These are phyloP conservation scores for Capsicum pubescens DNA, from an alignment of 257 asterid genomes.

Conservation along the genomic window DNA sequence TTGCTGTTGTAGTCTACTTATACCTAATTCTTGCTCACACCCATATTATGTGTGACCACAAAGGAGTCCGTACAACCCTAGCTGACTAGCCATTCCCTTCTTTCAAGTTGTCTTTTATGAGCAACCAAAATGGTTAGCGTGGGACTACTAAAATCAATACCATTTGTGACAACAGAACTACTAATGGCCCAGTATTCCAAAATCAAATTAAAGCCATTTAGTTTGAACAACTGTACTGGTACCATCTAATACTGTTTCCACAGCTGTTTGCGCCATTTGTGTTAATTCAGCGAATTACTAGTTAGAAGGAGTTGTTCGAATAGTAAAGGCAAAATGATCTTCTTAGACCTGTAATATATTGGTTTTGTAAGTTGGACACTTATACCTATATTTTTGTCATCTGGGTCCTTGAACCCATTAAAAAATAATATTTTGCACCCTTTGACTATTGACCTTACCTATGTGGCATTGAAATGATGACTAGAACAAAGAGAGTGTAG, in stretches of 20 bases:
- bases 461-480: too few relatives aligned
- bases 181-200: not conserved
- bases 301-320: too few relatives aligned
- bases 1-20: not conserved
- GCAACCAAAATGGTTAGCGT: not conserved
- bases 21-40: not conserved
- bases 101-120: not conserved
- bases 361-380: too few relatives aligned
- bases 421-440: too few relatives aligned
- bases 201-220: conserved; percentile 4
- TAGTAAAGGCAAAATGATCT: too few relatives aligned
- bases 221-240: not conserved
- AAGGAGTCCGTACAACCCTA: not conserved
- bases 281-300: not conserved
- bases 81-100: not conserved
- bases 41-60: not conserved
- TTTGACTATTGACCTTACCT: too few relatives aligned
- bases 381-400: too few relatives aligned
- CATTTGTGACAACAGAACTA: not conserved
- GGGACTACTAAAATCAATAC: not conserved
- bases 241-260: not conserved
- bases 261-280: not conserved
- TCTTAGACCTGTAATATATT: too few relatives aligned
- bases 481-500: too few relatives aligned
- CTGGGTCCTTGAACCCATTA: too few relatives aligned